Percentiles rank a stretch among this genome's conserved stretches.
Conservation (phyloP, 2,329 filamentous ascomycete genomes). For the Arthrocladium fulminans region DNA sequence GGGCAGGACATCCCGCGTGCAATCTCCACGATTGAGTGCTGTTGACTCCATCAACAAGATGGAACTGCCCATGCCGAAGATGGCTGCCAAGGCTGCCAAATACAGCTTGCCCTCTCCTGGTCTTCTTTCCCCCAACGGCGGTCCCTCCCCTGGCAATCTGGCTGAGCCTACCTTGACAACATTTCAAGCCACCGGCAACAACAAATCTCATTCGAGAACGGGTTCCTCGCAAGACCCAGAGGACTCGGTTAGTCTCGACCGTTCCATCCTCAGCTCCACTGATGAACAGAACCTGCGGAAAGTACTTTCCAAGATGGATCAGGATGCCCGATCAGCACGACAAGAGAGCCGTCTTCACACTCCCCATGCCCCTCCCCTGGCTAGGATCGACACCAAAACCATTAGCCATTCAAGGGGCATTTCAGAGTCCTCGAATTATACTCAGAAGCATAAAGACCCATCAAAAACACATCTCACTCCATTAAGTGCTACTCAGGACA, state of each 20-base stretch:
- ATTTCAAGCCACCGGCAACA: slow-evolving; percentile 27
- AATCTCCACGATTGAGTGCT: slow-evolving; percentile 16
- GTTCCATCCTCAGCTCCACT: slow-evolving; percentile 11
- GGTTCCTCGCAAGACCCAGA: slow-evolving; percentile 14
- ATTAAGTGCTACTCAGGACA: slow-evolving; percentile 11
- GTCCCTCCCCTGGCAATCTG: slow-evolving; percentile 29
- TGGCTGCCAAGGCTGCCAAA: not conserved
- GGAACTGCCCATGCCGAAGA: not conserved
- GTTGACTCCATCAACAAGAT: slow-evolving; percentile 10
- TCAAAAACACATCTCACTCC: not conserved
- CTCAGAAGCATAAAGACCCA: not conserved
- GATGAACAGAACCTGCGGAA: slow-evolving; percentile 18
- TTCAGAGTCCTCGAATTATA: slow-evolving; percentile 1
- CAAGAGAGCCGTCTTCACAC: slow-evolving; percentile 1
- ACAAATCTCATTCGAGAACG: slow-evolving; percentile 16
- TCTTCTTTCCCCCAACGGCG: slow-evolving; percentile 30
- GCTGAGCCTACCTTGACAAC: slow-evolving; percentile 38
- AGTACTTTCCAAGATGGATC: slow-evolving; percentile 25
- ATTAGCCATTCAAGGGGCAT: not conserved
- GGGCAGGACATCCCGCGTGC: slow-evolving; percentile 16
- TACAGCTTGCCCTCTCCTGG: slow-evolving; percentile 28
- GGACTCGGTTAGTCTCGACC: slow-evolving; percentile 7
- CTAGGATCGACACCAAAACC: slow-evolving; percentile 3
- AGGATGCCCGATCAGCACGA: slow-evolving; percentile 20
- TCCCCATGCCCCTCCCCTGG: not conserved